Conservation (phyloP, 352 stramenopile genomes). For the Globisporangium nodosum region DNA sequence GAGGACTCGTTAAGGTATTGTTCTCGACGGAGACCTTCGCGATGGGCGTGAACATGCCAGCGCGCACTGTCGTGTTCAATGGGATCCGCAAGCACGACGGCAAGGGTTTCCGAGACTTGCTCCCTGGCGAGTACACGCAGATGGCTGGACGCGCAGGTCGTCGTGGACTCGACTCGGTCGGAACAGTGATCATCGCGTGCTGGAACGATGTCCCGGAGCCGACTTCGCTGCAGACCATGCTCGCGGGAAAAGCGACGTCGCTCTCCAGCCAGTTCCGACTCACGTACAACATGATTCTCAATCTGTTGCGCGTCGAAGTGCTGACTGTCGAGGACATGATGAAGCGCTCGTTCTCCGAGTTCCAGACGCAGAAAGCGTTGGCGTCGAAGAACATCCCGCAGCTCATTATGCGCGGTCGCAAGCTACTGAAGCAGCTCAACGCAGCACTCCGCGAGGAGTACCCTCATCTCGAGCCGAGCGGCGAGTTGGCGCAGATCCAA, state of each 20-base stretch:
- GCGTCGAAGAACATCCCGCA: constrained; percentile 73
- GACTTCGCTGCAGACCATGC: constrained; percentile 90
- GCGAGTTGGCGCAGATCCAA: constrained; percentile 57
- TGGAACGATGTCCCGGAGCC: constrained; percentile 97
- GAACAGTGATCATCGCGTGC: constrained; percentile 97
- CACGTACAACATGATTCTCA: constrained; percentile 99
- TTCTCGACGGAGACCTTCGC: constrained; percentile 99
- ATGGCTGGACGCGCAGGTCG: constrained; percentile 98
- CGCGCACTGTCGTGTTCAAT: constrained; percentile 96
- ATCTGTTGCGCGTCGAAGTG: constrained; percentile 90
- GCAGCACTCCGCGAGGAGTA: constrained; percentile 50
- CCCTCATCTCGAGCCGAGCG: constrained; percentile 47
- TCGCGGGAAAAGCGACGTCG: constrained; percentile 93
- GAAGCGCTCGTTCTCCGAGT: constrained; percentile 96
- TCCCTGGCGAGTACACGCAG: constrained; percentile 90
- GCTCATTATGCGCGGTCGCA: constrained; percentile 59
- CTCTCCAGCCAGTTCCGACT: constrained; percentile 97
- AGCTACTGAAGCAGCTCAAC: constrained; percentile 46
- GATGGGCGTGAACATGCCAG: constrained; percentile 99
- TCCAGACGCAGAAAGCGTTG: constrained; percentile 90
- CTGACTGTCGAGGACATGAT: constrained; percentile 95
- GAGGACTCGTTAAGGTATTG: constrained; percentile 96
- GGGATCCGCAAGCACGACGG: constrained; percentile 97
- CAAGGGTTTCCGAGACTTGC: constrained; percentile 85
- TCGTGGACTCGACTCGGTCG: constrained; percentile 95